Evolutionary conservation across 441 rosid genomes (phyloP).

Genomic region (Flueggea neowawraea): DNA sequence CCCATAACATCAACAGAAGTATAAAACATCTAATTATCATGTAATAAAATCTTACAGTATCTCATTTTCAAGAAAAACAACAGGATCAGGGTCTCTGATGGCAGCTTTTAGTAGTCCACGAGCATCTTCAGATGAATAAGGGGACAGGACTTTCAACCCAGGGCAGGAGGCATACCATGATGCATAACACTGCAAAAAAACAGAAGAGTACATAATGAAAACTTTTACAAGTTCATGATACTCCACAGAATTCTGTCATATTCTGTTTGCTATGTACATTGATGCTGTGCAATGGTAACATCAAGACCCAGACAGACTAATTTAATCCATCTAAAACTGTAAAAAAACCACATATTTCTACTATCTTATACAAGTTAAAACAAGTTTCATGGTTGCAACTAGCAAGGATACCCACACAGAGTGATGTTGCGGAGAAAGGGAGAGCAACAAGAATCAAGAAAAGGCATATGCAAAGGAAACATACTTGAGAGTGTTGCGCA

Average conservation of each 20-base stretch:
- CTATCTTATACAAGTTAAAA: too few species aligned
- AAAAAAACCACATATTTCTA: too few species aligned
- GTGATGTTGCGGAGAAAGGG: too few species aligned
- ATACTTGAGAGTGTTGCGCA: slow-evolving; percentile 82
- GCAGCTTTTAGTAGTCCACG: slow-evolving; percentile 97
- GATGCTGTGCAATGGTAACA: too few species aligned
- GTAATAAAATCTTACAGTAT: slow-evolving; percentile 49
- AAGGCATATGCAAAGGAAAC: slow-evolving; percentile 6
- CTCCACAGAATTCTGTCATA: too few species aligned
- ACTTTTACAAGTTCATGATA: neutral
- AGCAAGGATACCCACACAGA: too few species aligned
- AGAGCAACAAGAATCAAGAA: too few species aligned
- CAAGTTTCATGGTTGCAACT: too few species aligned
- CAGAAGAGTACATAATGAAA: neutral
- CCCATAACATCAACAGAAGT: slow-evolving; percentile 4
- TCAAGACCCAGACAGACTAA: too few species aligned
- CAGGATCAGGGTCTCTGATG: slow-evolving; percentile 97
- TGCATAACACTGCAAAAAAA: slow-evolving; percentile 76
- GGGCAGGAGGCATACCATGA: slow-evolving; percentile 88
- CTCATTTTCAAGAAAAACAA: slow-evolving; percentile 95
- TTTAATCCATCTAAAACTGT: too few species aligned
- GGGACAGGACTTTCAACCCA: slow-evolving; percentile 84
- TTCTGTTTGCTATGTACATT: too few species aligned
- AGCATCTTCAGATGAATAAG: slow-evolving; percentile 92
- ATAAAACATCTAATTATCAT: neutral